A percentile compares a stretch with the other conserved stretches of the same genome.
Evolutionary conservation across 1,139 yeast genomes (phyloP).

Genomic region (Saccharomyces pastorianus): DNA sequence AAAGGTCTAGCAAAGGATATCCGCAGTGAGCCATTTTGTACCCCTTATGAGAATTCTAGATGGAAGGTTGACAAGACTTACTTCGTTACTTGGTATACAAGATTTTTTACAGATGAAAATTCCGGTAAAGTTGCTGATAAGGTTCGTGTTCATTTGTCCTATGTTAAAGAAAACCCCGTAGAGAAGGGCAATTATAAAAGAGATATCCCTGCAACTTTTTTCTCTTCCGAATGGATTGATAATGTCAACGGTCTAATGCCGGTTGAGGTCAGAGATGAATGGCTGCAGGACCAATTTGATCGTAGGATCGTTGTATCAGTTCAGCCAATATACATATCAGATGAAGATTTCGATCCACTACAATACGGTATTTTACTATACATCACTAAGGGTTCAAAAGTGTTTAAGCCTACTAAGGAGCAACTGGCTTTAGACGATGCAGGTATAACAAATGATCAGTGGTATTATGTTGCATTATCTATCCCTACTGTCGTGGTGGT

Average conservation of each 20-base stretch:
- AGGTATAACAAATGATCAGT: constrained; percentile 54
- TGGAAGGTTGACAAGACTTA: constrained; percentile 55
- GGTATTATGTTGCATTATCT: constrained; percentile 58
- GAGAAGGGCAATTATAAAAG: constrained; percentile 51
- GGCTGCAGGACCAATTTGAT: constrained; percentile 48
- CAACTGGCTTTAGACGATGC: constrained; percentile 48
- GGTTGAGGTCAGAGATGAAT: constrained; percentile 48
- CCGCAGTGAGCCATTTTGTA: constrained; percentile 68
- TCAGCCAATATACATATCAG: constrained; percentile 60
- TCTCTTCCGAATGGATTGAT: constrained; percentile 60
- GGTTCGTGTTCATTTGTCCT: constrained; percentile 61
- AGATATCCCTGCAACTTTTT: constrained; percentile 47
- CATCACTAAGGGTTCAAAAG: constrained; percentile 50
- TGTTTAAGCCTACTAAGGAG: constrained; percentile 49
- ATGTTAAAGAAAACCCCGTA: constrained; percentile 46
- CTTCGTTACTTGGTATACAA: constrained; percentile 74
- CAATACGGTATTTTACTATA: constrained; percentile 48
- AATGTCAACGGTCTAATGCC: constrained; percentile 61
- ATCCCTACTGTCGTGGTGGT: constrained; percentile 68
- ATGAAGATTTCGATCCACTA: constrained; percentile 55
- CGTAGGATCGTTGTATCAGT: constrained; percentile 49
- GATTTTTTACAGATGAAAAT: constrained; percentile 40
- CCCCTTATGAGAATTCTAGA: constrained; percentile 55
- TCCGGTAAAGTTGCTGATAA: constrained; percentile 40
- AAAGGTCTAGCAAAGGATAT: constrained; percentile 55